Base-by-base conservation (phyloP, 2,329 filamentous ascomycete genomes). In the Phyllosticta ampelicida region DNA sequence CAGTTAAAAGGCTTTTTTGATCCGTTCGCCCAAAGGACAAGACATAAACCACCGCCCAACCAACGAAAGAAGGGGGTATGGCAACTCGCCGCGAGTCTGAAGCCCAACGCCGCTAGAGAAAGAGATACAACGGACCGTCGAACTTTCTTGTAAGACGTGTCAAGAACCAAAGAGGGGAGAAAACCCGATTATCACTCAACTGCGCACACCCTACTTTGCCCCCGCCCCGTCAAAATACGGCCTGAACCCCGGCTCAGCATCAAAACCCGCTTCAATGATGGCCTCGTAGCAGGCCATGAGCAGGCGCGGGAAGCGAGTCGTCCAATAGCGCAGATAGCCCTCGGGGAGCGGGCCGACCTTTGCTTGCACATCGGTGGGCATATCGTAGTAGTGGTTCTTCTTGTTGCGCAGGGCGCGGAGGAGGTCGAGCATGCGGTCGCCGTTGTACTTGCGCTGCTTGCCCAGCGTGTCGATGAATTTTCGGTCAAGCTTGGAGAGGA, bases 311-410 rank as follows among this genome's bases (percentile, higher is more conserved):
- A 96, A 96, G 60, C 82, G 79, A 8, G 81, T 77, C 0, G 87
- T 87, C 89, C 90, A 96, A 67, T 95, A 96, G 10, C 78, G 78
- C 51, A 96, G 75, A 68, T 96, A 96, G 0, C 89, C 89, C 13
- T 90, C 85, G 0, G 90, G 87, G 60, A 92, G 69, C 9, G 84
- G 74, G 0, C 90, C 90, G 0, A 96, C 88, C 65, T 80, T 78
- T 54, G 77, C 77, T 73, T 86, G 92, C 62, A 96, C 80, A 53
- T 83, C 75, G 13, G 91, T 87, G 6, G 88, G 81, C 89, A 99
- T 92, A 70, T 99, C 94, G 67, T 96, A 91, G 70, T 96, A 99
- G 69, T 99, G 94, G 63, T 97, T 96, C 66, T 88, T 89, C 81
- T 99, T 99, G 74, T 99, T 99, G 21, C 94, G 80, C 58, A 99